Percentiles rank a stretch among this genome's conserved stretches.
Evolutionary conservation across 257 asterid genomes (phyloP).

Genomic region (Solanum pennellii): DNA sequence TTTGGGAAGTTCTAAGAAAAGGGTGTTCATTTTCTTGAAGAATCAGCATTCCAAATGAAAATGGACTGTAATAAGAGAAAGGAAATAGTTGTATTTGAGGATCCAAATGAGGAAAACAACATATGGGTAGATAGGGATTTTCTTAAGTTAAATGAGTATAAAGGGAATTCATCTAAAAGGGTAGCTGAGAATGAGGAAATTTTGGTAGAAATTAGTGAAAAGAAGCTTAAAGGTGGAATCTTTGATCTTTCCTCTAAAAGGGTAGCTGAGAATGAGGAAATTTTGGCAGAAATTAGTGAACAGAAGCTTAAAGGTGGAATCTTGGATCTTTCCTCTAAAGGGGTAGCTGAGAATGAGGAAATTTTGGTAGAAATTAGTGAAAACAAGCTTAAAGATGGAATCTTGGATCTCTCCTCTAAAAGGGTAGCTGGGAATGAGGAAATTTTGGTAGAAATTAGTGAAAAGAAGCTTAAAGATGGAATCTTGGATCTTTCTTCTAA

Average conservation of each 20-base stretch:
- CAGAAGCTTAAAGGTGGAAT: conserved; percentile 7
- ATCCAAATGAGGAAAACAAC: background rate
- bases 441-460: no score
- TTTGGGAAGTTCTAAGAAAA: background rate
- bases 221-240: conserved; percentile 8
- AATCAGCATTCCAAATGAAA: background rate
- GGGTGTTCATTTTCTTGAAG: background rate
- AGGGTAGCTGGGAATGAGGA: no score
- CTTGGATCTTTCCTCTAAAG: conserved; percentile 41
- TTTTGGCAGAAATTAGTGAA: background rate
- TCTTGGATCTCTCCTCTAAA: no score
- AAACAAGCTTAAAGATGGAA: no score
- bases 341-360: conserved; percentile 32
- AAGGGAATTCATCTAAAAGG: conserved; percentile 47
- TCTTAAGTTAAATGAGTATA: conserved; percentile 50
- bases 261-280: conserved; percentile 31
- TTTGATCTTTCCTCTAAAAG: conserved; percentile 46
- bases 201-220: background rate
- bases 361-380: no score
- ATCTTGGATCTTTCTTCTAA: conserved; percentile 26
- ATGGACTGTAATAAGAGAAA: background rate
- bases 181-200: conserved; percentile 33
- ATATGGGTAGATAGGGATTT: conserved; percentile 77
- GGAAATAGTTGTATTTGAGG: background rate
- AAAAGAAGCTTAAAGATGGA: conserved; percentile 9